Conservation (phyloP, 768 basidiomycete species). For the Lactarius quietus region DNA sequence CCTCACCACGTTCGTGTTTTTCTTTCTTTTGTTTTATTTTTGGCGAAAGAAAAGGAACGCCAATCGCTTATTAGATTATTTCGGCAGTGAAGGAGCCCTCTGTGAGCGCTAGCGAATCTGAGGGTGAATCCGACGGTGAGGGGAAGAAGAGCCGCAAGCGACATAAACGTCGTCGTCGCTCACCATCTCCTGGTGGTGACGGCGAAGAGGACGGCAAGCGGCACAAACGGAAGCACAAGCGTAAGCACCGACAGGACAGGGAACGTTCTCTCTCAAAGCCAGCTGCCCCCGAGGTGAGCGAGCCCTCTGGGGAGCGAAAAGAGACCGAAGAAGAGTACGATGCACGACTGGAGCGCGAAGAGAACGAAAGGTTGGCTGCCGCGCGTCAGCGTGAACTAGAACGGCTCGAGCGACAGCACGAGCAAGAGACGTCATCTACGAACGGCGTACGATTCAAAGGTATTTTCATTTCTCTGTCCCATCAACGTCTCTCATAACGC, state of each 20-base stretch:
- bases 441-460: slow-evolving; percentile 67
- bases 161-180: slow-evolving; percentile 25
- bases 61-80: background rate
- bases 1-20: slow-evolving; percentile 25
- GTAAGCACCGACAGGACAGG: slow-evolving; percentile 32
- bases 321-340: slow-evolving; percentile 78
- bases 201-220: slow-evolving; percentile 19
- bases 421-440: slow-evolving; percentile 32
- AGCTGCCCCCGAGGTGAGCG: background rate
- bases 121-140: slow-evolving; percentile 15
- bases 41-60: background rate
- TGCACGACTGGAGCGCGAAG: slow-evolving; percentile 61
- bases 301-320: slow-evolving; percentile 12
- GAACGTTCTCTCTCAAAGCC: slow-evolving; percentile 22
- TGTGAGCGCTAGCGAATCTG: slow-evolving; percentile 21
- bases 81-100: slow-evolving; percentile 22
- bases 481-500: background rate
- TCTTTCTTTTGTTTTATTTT: background rate
- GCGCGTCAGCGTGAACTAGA: slow-evolving; percentile 48
- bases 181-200: slow-evolving; percentile 13
- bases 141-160: slow-evolving; percentile 14
- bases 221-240: slow-evolving; percentile 30
- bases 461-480: slow-evolving; percentile 26
- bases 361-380: slow-evolving; percentile 52
- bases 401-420: slow-evolving; percentile 41